These are phyloP conservation scores for Entomophthora muscae DNA, from an alignment of 371 early-diverging fungal species.

Conservation along the genomic window DNA sequence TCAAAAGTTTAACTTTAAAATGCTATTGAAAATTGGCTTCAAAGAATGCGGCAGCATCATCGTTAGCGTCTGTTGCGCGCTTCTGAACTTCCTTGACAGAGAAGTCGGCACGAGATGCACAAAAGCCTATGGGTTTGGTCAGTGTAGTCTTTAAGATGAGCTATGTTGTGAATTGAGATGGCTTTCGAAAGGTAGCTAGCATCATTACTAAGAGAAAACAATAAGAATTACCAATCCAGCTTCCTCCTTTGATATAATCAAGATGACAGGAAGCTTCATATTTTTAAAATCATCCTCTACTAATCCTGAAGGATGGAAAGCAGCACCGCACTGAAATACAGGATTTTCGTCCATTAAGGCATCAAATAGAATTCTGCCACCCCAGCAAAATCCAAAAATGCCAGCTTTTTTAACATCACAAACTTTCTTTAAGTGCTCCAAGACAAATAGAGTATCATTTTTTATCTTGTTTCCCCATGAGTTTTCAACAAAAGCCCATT, in stretches of 20 bases:
- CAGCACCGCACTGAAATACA: conserved; percentile 24
- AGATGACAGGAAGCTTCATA: conserved; percentile 31
- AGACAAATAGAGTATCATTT: not conserved
- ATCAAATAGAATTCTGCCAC: not conserved
- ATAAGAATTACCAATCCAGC: conserved; percentile 24
- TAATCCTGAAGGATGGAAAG: conserved; percentile 41
- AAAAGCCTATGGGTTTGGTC: conserved; percentile 53
- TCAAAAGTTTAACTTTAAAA: too few relatives aligned
- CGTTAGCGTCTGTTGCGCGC: conserved; percentile 29
- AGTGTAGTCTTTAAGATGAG: conserved; percentile 24
- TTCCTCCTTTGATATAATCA: conserved; percentile 42
- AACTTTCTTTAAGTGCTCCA: not conserved
- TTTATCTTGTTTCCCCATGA: not conserved
- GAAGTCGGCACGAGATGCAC: conserved; percentile 44
- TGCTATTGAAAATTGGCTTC: too few relatives aligned
- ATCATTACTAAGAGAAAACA: not conserved
- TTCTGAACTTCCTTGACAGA: conserved; percentile 22
- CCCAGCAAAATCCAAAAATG: conserved; percentile 9
- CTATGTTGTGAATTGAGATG: conserved; percentile 24
- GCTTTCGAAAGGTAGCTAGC: not conserved
- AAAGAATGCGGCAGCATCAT: conserved; percentile 28
- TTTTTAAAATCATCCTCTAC: conserved; percentile 26
- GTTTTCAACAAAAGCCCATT: not conserved
- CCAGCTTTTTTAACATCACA: not conserved
- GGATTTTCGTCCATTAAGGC: not conserved